Evolutionary conservation across 768 basidiomycete genomes (phyloP).

Genomic region (Mycena filopes): DNA sequence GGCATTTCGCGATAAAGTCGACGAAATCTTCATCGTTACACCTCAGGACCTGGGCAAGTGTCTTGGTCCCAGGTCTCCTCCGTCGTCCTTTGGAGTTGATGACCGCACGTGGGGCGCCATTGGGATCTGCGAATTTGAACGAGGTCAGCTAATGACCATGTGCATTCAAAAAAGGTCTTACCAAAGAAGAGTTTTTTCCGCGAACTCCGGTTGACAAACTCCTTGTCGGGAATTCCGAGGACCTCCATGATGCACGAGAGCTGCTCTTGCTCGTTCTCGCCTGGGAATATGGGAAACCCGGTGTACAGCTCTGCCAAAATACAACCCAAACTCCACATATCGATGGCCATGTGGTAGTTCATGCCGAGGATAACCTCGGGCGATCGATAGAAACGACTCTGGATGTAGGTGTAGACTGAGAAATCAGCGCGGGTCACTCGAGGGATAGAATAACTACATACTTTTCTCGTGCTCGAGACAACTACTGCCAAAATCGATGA

Average conservation of each 20-base stretch:
- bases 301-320: constrained; percentile 98
- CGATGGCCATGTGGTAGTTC: constrained; percentile 99
- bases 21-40: constrained; percentile 96
- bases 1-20: constrained; percentile 96
- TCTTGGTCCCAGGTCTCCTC: constrained; percentile 91
- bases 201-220: constrained; percentile 92
- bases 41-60: constrained; percentile 87
- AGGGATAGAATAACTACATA: constrained; percentile 49
- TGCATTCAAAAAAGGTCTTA: constrained; percentile 47
- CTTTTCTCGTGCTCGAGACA: constrained; percentile 99
- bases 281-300: constrained; percentile 98
- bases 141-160: constrained; percentile 15
- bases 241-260: constrained; percentile 99
- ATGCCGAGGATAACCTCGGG: constrained; percentile 99
- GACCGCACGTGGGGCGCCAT: constrained; percentile 91
- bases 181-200: constrained; percentile 97
- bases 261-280: constrained; percentile 99
- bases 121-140: constrained; percentile 71
- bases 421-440: constrained; percentile 11
- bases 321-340: constrained; percentile 99
- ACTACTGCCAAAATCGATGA: constrained; percentile 98
- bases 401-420: constrained; percentile 98
- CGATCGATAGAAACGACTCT: constrained; percentile 99
- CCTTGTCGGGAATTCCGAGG: constrained; percentile 93
- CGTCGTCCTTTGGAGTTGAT: constrained; percentile 97